These are phyloP conservation scores for Fusarium gaditjirri DNA, from an alignment of 2,329 filamentous ascomycete genomes.

Conservation along the genomic window DNA sequence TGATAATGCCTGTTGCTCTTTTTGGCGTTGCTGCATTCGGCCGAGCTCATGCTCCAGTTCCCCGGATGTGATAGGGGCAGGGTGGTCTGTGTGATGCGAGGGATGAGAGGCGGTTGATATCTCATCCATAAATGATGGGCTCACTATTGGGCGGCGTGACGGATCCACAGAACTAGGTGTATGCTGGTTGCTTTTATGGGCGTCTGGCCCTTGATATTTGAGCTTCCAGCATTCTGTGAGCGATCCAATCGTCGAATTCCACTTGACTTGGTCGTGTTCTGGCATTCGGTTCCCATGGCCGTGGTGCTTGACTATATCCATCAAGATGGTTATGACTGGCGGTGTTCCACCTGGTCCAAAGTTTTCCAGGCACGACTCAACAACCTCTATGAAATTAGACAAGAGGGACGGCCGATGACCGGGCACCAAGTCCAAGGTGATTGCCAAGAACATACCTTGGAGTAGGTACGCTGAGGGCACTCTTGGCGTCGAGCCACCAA, in stretches of 20 bases:
- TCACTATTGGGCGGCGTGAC: constrained; percentile 21
- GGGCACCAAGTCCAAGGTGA: constrained; percentile 49
- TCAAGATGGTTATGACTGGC: constrained; percentile 48
- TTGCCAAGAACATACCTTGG: constrained; percentile 52
- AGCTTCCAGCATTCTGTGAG: constrained; percentile 45
- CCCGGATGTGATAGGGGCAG: constrained; percentile 36
- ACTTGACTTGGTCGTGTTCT: constrained; percentile 49
- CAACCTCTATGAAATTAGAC: constrained; percentile 51
- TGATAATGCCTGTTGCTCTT: constrained; percentile 35
- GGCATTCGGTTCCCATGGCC: constrained; percentile 47
- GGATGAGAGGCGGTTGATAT: constrained; percentile 45
- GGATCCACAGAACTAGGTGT: constrained; percentile 33
- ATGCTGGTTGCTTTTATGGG: constrained; percentile 37
- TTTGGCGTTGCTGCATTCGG: constrained; percentile 37
- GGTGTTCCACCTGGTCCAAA: constrained; percentile 51
- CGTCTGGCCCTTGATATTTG: constrained; percentile 20
- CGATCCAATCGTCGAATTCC: constrained; percentile 44
- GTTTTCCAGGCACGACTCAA: constrained; percentile 47
- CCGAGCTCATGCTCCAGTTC: constrained; percentile 39
- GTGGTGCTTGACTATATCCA: constrained; percentile 50
- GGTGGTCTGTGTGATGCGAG: constrained; percentile 37
- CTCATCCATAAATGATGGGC: constrained; percentile 42
- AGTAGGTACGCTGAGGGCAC: constrained; percentile 52
- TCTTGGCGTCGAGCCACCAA: constrained; percentile 48
- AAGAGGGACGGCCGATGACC: constrained; percentile 50